Conservation (phyloP, 1,284 basidiomycete genomes). For the Cutaneotrichosporon cavernicola region DNA sequence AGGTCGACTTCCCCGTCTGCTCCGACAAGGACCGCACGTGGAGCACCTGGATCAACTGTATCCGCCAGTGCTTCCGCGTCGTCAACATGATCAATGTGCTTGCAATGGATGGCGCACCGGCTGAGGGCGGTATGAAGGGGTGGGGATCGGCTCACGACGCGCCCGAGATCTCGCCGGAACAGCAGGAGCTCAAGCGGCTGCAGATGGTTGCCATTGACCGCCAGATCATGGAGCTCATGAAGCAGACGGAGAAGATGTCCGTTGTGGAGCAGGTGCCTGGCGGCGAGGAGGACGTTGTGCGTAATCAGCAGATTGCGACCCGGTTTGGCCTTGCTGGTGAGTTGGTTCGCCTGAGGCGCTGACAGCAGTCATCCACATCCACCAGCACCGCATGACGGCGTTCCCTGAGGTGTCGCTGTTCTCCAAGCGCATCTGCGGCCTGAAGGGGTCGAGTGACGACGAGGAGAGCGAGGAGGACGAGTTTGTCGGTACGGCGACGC, state of each 20-base stretch:
- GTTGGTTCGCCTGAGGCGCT: background rate
- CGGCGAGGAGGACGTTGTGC: slow-evolving; percentile 52
- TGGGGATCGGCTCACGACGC: slow-evolving; percentile 5
- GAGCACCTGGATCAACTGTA: slow-evolving; percentile 48
- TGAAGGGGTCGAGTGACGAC: slow-evolving; percentile 22
- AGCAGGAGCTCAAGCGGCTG: slow-evolving; percentile 14
- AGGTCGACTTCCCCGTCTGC: slow-evolving; percentile 48
- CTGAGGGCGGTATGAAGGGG: slow-evolving; percentile 2
- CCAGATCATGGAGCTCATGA: slow-evolving; percentile 45
- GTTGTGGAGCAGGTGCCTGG: slow-evolving; percentile 50
- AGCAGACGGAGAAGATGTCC: slow-evolving; percentile 43
- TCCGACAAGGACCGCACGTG: slow-evolving; percentile 45
- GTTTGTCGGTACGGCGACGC: background rate
- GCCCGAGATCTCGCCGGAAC: slow-evolving; percentile 3
- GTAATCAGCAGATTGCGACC: slow-evolving; percentile 50
- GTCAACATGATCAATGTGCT: slow-evolving; percentile 44
- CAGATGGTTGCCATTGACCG: slow-evolving; percentile 46
- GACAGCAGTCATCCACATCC: slow-evolving; percentile 45
- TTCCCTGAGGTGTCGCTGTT: slow-evolving; percentile 54
- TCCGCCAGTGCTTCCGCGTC: slow-evolving; percentile 40
- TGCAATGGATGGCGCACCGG: background rate
- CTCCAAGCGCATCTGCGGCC: slow-evolving; percentile 50
- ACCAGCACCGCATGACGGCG: slow-evolving; percentile 51
- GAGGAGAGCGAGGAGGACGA: slow-evolving; percentile 9
- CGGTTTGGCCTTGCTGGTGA: slow-evolving; percentile 41